Evolutionary conservation across 2,329 filamentous ascomycete species (phyloP), one percentile per base, ranked within the genome.

Genomic region (Scedosporium apiospermum): DNA sequence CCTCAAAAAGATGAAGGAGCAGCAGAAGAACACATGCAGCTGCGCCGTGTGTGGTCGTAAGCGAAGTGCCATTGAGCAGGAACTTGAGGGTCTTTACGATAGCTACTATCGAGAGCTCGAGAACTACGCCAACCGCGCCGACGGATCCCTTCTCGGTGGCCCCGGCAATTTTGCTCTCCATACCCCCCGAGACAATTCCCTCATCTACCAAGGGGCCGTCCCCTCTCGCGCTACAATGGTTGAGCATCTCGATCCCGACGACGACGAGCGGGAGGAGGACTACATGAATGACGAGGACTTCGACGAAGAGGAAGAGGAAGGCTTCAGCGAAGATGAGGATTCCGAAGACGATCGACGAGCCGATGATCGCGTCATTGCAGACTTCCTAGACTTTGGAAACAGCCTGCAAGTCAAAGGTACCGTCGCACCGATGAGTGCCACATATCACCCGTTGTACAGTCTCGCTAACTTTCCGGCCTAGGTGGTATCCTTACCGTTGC

Each of bases 1-100:
- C 0, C 78, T 99, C 63, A 92, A 91, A 72, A 99, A 99, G 80
- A 99, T 99, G 95, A 99, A 99, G 81, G 95, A 99, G 75, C 95
- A 99, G 75, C 95, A 99, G 75, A 98, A 98, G 76, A 93, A 98
- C 74, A 98, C 93, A 2, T 99, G 95, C 80, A 97, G 93, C 74
- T 99, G 95, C 76, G 96, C 92, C 4, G 93, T 99, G 49, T 99
- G 95, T 74, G 95, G 95, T 61, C 86, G 95, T 67, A 99, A 99
- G 78, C 87, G 95, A 62, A 96, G 90, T 12, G 95, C 95, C 46
- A 99, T 99, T 68, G 95, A 99, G 76, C 95, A 99, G 76, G 95
- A 99, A 75, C 81, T 99, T 12, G 95, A 99, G 73, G 93, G 96
- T 18, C 83, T 99, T 12, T 99, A 99, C 75, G 95, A 99, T 77